phyloP scores from a whole-genome alignment of 495 filamentous ascomycete species.

The Tetracladium marchalianum region DNA sequence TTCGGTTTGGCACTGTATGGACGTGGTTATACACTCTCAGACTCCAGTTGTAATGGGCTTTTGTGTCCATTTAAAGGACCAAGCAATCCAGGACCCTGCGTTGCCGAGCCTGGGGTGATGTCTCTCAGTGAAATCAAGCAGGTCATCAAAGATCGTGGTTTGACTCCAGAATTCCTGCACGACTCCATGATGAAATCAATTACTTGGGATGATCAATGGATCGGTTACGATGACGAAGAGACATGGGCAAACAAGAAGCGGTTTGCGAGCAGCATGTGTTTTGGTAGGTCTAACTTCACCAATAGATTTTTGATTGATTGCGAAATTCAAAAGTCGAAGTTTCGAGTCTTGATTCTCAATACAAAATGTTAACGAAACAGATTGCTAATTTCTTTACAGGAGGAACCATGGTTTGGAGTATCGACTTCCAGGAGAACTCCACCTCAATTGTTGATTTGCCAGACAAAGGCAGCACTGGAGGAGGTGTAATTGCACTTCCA shows the following conservation, averaged over 20 bases:
- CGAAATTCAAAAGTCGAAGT: too few species aligned
- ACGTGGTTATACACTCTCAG: slow-evolving; percentile 20
- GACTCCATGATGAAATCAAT: slow-evolving; percentile 20
- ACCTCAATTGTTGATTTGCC: too few species aligned
- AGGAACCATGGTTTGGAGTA: slow-evolving; percentile 9
- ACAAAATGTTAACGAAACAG: too few species aligned
- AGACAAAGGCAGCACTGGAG: too few species aligned
- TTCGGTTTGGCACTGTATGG: slow-evolving; percentile 35
- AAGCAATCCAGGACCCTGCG: slow-evolving; percentile 24
- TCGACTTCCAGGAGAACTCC: too few species aligned
- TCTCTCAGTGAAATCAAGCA: slow-evolving; percentile 20
- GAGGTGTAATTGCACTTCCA: too few species aligned
- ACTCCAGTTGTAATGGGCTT: slow-evolving; percentile 6
- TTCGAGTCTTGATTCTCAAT: too few species aligned
- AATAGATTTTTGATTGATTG: too few species aligned
- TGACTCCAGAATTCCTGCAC: slow-evolving; percentile 14
- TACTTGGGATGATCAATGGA: slow-evolving; percentile 23
- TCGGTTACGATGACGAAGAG: slow-evolving; percentile 24
- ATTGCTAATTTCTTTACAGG: too few species aligned
- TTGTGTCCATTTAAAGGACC: slow-evolving; percentile 20
- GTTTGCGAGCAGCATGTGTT: slow-evolving; percentile 24
- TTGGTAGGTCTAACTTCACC: too few species aligned
- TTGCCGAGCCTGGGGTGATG: slow-evolving; percentile 21
- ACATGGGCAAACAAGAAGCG: slow-evolving; percentile 16
- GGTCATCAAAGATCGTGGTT: slow-evolving; percentile 10